Conservation (phyloP, 2,329 filamentous ascomycete genomes). For the Aspergillus sp. region DNA sequence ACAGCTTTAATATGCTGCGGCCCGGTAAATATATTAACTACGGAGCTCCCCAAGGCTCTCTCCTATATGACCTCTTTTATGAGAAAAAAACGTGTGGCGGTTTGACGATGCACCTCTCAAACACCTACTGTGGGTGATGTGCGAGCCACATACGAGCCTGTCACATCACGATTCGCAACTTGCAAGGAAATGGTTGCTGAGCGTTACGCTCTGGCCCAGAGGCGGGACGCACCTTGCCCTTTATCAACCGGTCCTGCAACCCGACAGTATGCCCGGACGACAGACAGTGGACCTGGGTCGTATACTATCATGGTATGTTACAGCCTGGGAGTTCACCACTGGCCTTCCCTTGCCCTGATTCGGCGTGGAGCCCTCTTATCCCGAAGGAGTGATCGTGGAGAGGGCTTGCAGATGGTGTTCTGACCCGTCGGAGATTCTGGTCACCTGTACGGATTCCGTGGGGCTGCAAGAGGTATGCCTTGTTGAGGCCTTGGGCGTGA, state of each 20-base stretch:
- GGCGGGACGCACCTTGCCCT: neutral
- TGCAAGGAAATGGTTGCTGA: neutral
- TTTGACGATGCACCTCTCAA: neutral
- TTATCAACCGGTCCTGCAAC: neutral
- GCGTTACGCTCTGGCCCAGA: neutral
- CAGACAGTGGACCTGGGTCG: neutral
- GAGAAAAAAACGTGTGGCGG: neutral
- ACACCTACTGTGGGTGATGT: neutral
- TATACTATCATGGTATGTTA: too few species aligned
- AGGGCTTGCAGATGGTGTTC: too few species aligned
- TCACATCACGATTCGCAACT: neutral
- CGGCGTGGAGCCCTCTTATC: too few species aligned
- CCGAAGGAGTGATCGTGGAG: too few species aligned
- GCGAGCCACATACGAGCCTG: neutral
- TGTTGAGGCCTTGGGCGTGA: too few species aligned
- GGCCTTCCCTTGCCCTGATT: too few species aligned
- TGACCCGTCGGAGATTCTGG: too few species aligned
- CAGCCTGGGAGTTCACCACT: too few species aligned
- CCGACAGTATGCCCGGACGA: neutral
- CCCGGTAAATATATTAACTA: conserved; percentile 3
- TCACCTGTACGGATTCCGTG: too few species aligned
- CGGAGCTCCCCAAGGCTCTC: neutral
- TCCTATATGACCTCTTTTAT: neutral
- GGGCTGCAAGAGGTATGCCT: too few species aligned
- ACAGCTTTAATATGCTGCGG: neutral